Evolutionary conservation across 148 eudicot species (phyloP).

Genomic region (Cornus kousa): DNA sequence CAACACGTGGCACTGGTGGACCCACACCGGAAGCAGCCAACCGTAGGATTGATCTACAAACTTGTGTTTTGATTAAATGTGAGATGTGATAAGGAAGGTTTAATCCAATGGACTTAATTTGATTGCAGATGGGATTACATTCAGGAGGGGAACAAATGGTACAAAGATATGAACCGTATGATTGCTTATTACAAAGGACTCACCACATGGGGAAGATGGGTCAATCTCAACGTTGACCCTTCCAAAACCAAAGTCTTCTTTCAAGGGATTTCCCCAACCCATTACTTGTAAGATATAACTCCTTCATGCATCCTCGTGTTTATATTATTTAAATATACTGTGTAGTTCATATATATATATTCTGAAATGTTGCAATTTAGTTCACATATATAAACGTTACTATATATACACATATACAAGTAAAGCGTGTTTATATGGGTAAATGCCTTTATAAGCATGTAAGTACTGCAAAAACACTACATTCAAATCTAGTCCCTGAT

Average conservation of each 20-base stretch:
- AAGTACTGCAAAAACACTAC: too few species aligned
- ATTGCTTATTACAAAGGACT: constrained; percentile 76
- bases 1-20: constrained; percentile 95
- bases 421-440: too few species aligned
- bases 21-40: constrained; percentile 58
- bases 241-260: constrained; percentile 81
- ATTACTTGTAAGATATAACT: constrained; percentile 53
- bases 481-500: too few species aligned
- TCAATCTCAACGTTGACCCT: constrained; percentile 58
- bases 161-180: constrained; percentile 75
- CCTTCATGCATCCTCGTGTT: too few species aligned
- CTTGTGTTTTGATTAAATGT: neutral
- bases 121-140: constrained; percentile 77
- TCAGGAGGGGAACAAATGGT: constrained; percentile 54
- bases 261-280: constrained; percentile 80
- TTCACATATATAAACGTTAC: too few species aligned
- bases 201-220: constrained; percentile 90
- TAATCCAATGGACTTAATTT: neutral
- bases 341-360: too few species aligned
- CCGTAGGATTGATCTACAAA: constrained; percentile 42
- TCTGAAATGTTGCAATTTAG: too few species aligned
- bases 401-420: too few species aligned
- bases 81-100: neutral
- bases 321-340: too few species aligned
- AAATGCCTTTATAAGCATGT: too few species aligned